Conservation (phyloP, 129 eudicot genomes). For the Pulicaria dysenterica region DNA sequence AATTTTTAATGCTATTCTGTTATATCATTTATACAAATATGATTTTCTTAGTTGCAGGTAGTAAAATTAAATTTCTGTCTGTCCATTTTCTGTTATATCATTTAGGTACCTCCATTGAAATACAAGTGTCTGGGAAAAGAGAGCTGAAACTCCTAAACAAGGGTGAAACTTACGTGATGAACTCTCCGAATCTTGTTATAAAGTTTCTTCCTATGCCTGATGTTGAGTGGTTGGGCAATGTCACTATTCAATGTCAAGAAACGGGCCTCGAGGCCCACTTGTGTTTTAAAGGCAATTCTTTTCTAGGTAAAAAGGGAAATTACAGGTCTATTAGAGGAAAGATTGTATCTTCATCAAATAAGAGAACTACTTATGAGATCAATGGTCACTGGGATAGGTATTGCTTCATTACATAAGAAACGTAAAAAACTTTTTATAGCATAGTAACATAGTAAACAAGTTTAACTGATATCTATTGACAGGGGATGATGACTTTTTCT, state of each 20-base stretch:
- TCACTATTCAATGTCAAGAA: slow-evolving; percentile 65
- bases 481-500: not conserved
- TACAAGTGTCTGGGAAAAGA: slow-evolving; percentile 58
- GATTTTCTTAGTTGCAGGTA: not conserved
- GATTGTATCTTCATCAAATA: slow-evolving; percentile 45
- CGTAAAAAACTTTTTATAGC: not conserved
- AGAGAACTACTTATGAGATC: slow-evolving; percentile 57
- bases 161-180: slow-evolving; percentile 65
- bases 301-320: slow-evolving; percentile 46
- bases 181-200: slow-evolving; percentile 77
- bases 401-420: not conserved
- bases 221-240: slow-evolving; percentile 76
- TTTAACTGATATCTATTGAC: not conserved
- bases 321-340: slow-evolving; percentile 69
- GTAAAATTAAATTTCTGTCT: not conserved
- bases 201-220: slow-evolving; percentile 68
- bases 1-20: not conserved
- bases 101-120: slow-evolving; percentile 68
- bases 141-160: slow-evolving; percentile 54
- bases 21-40: not conserved
- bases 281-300: slow-evolving; percentile 52
- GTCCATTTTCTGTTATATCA: slow-evolving; percentile 1
- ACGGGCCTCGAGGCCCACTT: slow-evolving; percentile 76
- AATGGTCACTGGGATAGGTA: slow-evolving; percentile 97
- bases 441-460: not conserved